Evolutionary conservation across 192 early-diverging fungal species (phyloP).

Genomic region (Anaeromyces robustus): DNA sequence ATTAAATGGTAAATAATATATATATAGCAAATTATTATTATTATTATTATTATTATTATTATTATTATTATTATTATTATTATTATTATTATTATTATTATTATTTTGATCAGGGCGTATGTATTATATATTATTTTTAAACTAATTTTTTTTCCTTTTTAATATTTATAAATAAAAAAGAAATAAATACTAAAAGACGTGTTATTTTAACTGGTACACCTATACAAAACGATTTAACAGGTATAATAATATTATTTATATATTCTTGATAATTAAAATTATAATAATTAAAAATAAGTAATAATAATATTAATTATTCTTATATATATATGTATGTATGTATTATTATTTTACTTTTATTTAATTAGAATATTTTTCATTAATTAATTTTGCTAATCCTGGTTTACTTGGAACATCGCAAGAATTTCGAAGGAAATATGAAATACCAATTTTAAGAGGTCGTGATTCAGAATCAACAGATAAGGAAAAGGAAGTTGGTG

Average conservation of each 20-base stretch:
- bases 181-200: conserved; percentile 71
- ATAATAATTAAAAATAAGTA: too few relatives aligned
- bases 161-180: conserved; percentile 47
- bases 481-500: conserved; percentile 55
- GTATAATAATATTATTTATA: too few relatives aligned
- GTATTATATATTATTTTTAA: background rate
- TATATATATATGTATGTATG: too few relatives aligned
- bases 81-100: background rate
- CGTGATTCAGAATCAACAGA: conserved; percentile 80
- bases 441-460: conserved; percentile 84
- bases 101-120: background rate
- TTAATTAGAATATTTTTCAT: conserved; percentile 67
- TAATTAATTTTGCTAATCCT: conserved; percentile 92
- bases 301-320: too few relatives aligned
- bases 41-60: conserved; percentile 57
- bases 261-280: too few relatives aligned
- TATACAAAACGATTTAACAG: conserved; percentile 53
- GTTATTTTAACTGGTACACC: conserved; percentile 96
- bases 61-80: background rate
- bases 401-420: conserved; percentile 67
- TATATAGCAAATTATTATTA: too few relatives aligned
- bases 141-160: too few relatives aligned
- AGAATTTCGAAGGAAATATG: conserved; percentile 86
- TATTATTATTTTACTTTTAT: background rate
- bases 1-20: conserved; percentile 40